phyloP scores from a whole-genome alignment of 1,284 basidiomycete genomes.

The Macrocybe sp. region DNA sequence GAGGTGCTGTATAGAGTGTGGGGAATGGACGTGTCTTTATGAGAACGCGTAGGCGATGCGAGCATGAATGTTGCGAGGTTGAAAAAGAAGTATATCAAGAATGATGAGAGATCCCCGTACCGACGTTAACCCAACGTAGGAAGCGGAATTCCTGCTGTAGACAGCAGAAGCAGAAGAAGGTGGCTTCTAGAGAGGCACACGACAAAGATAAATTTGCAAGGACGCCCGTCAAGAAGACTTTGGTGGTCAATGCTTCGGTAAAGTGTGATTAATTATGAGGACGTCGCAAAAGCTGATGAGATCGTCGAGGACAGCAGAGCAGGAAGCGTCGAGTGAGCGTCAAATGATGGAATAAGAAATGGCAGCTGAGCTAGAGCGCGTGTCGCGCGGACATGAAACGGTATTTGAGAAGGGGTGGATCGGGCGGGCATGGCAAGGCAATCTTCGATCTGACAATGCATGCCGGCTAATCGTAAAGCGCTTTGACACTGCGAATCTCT shows the following conservation, averaged over 20 bases:
- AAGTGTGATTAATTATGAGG: constrained; percentile 16
- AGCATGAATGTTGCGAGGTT: constrained; percentile 12
- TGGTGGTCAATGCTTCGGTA: constrained; percentile 6
- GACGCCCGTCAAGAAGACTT: neutral
- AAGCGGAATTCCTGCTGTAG: constrained; percentile 1
- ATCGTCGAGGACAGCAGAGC: constrained; percentile 7
- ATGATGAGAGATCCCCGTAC: constrained; percentile 24
- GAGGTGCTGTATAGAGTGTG: constrained; percentile 9
- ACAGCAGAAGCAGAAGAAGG: neutral
- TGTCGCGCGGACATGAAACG: neutral
- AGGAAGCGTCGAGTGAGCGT: neutral
- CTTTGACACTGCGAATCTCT: no score
- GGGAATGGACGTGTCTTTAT: constrained; percentile 14
- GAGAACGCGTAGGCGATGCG: constrained; percentile 11
- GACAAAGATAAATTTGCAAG: constrained; percentile 4
- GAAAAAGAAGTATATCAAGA: constrained; percentile 9
- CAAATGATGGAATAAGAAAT: constrained; percentile 1
- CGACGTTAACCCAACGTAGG: constrained; percentile 10
- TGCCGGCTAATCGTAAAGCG: no score
- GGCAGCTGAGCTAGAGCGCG: neutral
- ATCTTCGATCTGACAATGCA: no score
- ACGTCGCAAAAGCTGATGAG: constrained; percentile 17
- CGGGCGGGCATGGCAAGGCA: neutral
- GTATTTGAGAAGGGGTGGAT: neutral
- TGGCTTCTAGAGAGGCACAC: constrained; percentile 7